Conservation (phyloP, 352 stramenopile species). For the Globisporangium polare region DNA sequence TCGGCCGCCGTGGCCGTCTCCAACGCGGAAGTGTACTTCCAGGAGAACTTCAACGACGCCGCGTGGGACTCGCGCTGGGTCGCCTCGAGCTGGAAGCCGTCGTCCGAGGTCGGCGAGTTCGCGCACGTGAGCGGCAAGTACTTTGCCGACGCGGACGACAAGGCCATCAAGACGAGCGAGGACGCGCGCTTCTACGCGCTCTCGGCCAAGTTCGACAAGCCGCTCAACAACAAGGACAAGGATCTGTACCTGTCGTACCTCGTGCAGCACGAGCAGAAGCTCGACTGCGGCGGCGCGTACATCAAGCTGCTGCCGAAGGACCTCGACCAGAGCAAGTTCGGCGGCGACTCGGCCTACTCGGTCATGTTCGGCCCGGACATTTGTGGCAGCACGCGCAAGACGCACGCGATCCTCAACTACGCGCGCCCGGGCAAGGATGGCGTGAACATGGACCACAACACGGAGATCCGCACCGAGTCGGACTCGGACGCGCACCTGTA, state of each 20-base stretch:
- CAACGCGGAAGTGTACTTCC: constrained; percentile 87
- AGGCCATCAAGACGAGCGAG: constrained; percentile 94
- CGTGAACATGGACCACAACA: constrained; percentile 89
- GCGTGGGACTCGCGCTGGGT: constrained; percentile 77
- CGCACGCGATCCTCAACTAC: constrained; percentile 98
- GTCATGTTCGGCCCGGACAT: constrained; percentile 99
- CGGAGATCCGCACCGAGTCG: constrained; percentile 72
- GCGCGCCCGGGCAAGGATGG: constrained; percentile 93
- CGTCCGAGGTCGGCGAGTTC: constrained; percentile 93
- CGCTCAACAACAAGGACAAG: constrained; percentile 89
- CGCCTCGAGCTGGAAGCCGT: constrained; percentile 94
- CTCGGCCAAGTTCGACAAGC: constrained; percentile 87
- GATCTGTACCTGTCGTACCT: constrained; percentile 95
- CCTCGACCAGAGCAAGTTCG: constrained; percentile 92
- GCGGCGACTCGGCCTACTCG: constrained; percentile 92
- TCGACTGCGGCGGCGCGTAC: constrained; percentile 99
- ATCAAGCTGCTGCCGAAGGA: constrained; percentile 97
- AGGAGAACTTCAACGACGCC: constrained; percentile 92
- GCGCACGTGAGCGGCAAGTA: constrained; percentile 91
- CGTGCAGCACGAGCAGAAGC: constrained; percentile 98
- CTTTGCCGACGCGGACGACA: constrained; percentile 87
- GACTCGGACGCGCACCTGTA: constrained; percentile 95
- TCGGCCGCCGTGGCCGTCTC: constrained; percentile 44
- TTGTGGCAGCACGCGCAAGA: constrained; percentile 96
- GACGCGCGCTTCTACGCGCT: constrained; percentile 98